phyloP scores from a whole-genome alignment of 371 early-diverging fungal genomes.

The Nosema granulosis region DNA sequence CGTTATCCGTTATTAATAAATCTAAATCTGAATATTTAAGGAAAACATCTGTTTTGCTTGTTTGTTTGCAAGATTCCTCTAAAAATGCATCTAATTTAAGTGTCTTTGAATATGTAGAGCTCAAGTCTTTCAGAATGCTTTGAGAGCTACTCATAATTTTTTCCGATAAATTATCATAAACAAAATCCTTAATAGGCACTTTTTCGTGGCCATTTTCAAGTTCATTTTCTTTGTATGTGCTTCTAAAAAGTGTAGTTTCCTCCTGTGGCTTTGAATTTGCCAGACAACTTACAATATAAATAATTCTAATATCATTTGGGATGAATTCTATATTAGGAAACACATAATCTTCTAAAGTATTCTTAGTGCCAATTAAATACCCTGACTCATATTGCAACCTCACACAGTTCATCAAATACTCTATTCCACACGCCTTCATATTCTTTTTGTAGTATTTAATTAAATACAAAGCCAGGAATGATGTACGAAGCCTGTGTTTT shows the following conservation, averaged over 20 bases:
- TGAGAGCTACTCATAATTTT: neutral
- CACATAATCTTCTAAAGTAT: constrained; percentile 20
- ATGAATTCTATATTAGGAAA: neutral
- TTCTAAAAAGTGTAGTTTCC: neutral
- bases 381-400: constrained; percentile 35
- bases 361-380: constrained; percentile 17
- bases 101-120: neutral
- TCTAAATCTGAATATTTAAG: neutral
- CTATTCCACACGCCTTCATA: constrained; percentile 27
- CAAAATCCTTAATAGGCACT: neutral
- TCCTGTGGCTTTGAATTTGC: neutral
- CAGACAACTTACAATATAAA: constrained; percentile 28
- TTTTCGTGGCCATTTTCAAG: neutral
- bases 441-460: constrained; percentile 27
- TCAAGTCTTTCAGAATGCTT: constrained; percentile 1
- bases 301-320: constrained; percentile 26
- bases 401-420: constrained; percentile 43
- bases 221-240: neutral
- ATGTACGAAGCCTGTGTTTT: constrained; percentile 26
- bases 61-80: neutral
- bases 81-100: neutral
- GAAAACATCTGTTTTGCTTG: neutral
- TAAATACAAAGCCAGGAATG: constrained; percentile 37
- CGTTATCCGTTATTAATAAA: neutral
- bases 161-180: neutral